Percentiles rank a stretch among this genome's conserved stretches.
Evolutionary conservation across 2,329 filamentous ascomycete genomes (phyloP).

Genomic region (Peltaster fructicola): DNA sequence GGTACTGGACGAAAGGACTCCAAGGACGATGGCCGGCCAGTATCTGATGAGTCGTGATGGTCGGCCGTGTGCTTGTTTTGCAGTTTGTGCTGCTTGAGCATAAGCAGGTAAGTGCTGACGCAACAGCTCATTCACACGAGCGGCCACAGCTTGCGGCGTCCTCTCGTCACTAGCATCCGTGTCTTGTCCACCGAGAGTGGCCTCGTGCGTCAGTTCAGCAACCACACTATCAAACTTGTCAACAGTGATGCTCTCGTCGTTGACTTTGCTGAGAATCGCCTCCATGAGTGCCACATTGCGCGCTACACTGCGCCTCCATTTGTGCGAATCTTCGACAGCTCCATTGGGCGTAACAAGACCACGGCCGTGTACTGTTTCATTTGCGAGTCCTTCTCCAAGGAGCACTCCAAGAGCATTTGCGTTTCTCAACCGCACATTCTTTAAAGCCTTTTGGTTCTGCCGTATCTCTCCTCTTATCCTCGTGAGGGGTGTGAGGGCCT

Average conservation of each 20-base stretch:
- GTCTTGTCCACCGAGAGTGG: too few species aligned
- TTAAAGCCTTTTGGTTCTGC: constrained; percentile 53
- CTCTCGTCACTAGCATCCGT: constrained; percentile 12
- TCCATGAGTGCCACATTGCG: constrained; percentile 75
- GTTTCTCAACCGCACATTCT: constrained; percentile 58
- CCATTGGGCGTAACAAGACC: constrained; percentile 14
- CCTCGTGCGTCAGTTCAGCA: constrained; percentile 36
- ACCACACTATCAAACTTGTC: constrained; percentile 39
- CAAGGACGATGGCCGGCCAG: constrained; percentile 60
- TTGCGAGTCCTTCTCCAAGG: constrained; percentile 65
- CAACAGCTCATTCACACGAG: constrained; percentile 52
- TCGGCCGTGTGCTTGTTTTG: constrained; percentile 51
- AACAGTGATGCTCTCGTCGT: constrained; percentile 38
- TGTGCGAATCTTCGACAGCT: constrained; percentile 18
- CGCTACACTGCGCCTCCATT: constrained; percentile 60
- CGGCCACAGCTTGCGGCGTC: constrained; percentile 40
- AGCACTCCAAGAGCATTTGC: constrained; percentile 76
- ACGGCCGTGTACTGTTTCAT: constrained; percentile 24
- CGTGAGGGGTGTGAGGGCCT: constrained; percentile 62
- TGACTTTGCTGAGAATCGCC: constrained; percentile 58
- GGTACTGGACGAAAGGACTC: constrained; percentile 70
- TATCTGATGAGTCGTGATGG: constrained; percentile 64
- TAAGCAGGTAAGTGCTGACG: constrained; percentile 52
- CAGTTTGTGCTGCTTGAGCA: constrained; percentile 33
- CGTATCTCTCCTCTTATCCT: constrained; percentile 57